Conservation (phyloP, 2,329 filamentous ascomycete species). For the Pseudogymnoascus sp. region DNA sequence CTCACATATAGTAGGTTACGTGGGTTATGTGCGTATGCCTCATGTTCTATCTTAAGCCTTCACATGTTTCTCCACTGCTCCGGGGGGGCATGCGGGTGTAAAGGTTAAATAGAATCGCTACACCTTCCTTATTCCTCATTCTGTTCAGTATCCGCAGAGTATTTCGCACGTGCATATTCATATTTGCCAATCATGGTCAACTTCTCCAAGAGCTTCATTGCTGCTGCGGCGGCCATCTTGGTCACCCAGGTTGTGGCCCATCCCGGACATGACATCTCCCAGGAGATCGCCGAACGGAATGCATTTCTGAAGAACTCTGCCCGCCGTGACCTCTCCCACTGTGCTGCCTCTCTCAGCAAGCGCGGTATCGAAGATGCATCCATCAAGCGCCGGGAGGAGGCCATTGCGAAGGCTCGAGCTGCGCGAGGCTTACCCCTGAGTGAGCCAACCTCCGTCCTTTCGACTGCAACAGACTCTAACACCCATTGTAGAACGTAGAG, state of each 20-base stretch:
- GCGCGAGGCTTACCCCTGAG: background rate
- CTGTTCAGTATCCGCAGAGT: background rate
- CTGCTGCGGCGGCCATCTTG: background rate
- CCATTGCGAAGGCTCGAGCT: background rate
- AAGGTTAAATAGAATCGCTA: background rate
- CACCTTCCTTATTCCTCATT: background rate
- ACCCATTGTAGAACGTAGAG: background rate
- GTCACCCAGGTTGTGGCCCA: conserved; percentile 23
- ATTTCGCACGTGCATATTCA: background rate
- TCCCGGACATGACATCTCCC: conserved; percentile 28
- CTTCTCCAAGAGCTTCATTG: background rate
- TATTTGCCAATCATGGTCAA: background rate
- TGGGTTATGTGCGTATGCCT: background rate
- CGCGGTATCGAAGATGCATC: conserved; percentile 23
- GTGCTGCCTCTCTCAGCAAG: conserved; percentile 28
- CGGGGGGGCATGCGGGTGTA: background rate
- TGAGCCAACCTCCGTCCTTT: background rate
- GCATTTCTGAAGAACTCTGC: conserved; percentile 12
- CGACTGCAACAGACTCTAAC: background rate
- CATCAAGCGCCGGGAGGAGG: background rate
- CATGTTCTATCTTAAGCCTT: background rate
- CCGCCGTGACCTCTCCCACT: conserved; percentile 25
- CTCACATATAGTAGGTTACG: background rate
- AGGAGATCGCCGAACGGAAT: conserved; percentile 25
- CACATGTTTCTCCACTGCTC: background rate